A percentile compares a stretch with the other conserved stretches of the same genome.
These are phyloP conservation scores for Camellia oleifera DNA, from an alignment of 179 eudicot species.

Conservation along the genomic window DNA sequence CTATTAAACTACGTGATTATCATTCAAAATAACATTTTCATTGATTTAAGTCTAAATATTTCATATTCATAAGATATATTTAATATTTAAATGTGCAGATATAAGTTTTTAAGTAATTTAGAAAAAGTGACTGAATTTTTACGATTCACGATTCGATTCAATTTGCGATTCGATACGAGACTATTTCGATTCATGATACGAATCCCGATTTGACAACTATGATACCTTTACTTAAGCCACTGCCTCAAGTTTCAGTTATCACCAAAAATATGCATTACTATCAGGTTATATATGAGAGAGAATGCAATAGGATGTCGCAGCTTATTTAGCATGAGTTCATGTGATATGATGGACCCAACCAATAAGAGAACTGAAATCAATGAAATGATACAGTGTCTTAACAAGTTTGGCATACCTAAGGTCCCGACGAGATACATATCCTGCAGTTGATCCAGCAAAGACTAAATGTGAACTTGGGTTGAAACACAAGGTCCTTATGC, in stretches of 20 bases:
- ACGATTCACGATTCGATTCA: too few species aligned
- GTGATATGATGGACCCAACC: neutral
- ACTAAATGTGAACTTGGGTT: constrained; percentile 61
- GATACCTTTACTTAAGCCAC: too few species aligned
- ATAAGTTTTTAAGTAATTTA: too few species aligned
- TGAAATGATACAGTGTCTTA: neutral
- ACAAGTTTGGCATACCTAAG: constrained; percentile 49
- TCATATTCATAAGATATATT: too few species aligned
- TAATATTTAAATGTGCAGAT: too few species aligned
- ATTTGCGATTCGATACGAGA: too few species aligned
- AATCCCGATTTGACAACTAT: too few species aligned
- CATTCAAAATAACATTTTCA: too few species aligned
- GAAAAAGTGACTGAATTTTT: too few species aligned
- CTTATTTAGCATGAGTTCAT: neutral
- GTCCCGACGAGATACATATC: constrained; percentile 80
- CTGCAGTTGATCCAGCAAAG: constrained; percentile 70
- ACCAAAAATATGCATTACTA: neutral
- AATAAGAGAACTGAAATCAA: constrained; percentile 3
- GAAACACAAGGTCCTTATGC: constrained; percentile 56
- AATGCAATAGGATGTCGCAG: neutral
- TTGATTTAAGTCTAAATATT: too few species aligned
- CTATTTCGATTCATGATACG: too few species aligned
- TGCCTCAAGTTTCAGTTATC: neutral
- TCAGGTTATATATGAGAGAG: neutral
- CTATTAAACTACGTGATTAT: too few species aligned